Base-by-base conservation (phyloP, 2,329 filamentous ascomycete genomes). In the Colletotrichum lindemuthianum region DNA sequence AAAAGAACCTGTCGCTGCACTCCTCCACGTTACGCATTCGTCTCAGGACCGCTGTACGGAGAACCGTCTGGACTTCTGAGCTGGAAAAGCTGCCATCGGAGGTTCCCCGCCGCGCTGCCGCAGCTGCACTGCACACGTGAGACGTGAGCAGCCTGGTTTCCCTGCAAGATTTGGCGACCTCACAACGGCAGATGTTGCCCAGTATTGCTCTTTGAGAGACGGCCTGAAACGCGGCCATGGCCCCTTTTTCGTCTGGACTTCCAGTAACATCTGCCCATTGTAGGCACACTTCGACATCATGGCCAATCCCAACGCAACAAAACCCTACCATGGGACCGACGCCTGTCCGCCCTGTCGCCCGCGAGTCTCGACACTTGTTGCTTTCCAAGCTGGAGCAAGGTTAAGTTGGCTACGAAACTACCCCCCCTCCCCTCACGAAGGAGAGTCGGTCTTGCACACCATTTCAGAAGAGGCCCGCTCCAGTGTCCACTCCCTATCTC, bases 211-310 rank as follows among this genome's bases (percentile, higher is more conserved):
- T 32, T 43, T 24, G 51, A 56, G 16, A 56, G 41, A 45, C 58
- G 44, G 44, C 47, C 58, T 65, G 61, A 65, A 65, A 61, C 61
- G 58, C 36, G 40, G 39, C 36, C 44, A 37, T 47, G 57, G 63
- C 63, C 58, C 63, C 63, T 45, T 57, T 53, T 57, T 65, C 63
- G 51, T 65, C 58, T 63, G 63, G 63, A 65, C 58, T 65, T 47
- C 40, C 47, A 48, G 51, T 45, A 36, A 47, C 58, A 56, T 43
- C 40, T 54, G 58, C 58, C 61, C 61, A 65, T 34, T 54, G 39
- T 37, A 24, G 48, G 1, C 11, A 47, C 58, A 56, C 37, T 36
- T 54, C 51, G 51, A 57, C 61, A 65, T 34, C 44, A 32, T 37
- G 16, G 32, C 0, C 11, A 11, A 16, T 43, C 54, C 48, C 54